Evolutionary conservation across 495 filamentous ascomycete species (phyloP), one percentile per base, ranked within the genome.

Genomic region (Talaromyces proteolyticus): DNA sequence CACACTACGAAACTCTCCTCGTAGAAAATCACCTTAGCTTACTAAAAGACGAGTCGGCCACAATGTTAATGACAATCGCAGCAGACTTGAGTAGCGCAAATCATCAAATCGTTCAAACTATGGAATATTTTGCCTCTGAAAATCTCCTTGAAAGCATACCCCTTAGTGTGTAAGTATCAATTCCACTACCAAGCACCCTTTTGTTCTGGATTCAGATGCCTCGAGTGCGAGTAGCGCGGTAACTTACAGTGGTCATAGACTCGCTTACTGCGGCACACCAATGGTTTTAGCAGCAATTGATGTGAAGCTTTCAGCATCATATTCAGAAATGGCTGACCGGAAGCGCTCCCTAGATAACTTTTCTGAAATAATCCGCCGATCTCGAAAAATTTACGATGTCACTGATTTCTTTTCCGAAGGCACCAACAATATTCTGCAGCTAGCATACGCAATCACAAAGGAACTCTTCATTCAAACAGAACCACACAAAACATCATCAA

Each of bases 281-380:
- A 56, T 67, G 1, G 51, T 67, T 3, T 50, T 67, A 21, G 57
- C 64, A 18, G 64, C 65, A 6, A 68, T 68, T 18, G 57, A 68
- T 17, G 46, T 68, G 17, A 68, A 68, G 4, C 57, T 67, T 20
- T 65, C 64, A 0, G 53, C 60, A 6, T 53, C 58, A 1, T 22
- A 42, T 0, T 12, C 39, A 0, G 57, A 64, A 41, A 53, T 57
- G 21, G 38, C 46, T 3, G 26, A 29, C 3, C 45, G 62, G 10
- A 52, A 60, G 20, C 56, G 50, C 10, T 49, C 53, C 12, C 43
- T 65, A n/a, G 54, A 61, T 20, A 55, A 52, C 0, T 50, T 65
- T 1, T 58, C 60, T 5, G 55, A 52, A 26, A 65, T 67, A 2
- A 56, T 67, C 12, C 57, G 60, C 6, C 64, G 59, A 22, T 61